A percentile compares a stretch with the other conserved stretches of the same genome.
phyloP scores from a whole-genome alignment of 768 basidiomycete genomes.

The Zangia roseola region DNA sequence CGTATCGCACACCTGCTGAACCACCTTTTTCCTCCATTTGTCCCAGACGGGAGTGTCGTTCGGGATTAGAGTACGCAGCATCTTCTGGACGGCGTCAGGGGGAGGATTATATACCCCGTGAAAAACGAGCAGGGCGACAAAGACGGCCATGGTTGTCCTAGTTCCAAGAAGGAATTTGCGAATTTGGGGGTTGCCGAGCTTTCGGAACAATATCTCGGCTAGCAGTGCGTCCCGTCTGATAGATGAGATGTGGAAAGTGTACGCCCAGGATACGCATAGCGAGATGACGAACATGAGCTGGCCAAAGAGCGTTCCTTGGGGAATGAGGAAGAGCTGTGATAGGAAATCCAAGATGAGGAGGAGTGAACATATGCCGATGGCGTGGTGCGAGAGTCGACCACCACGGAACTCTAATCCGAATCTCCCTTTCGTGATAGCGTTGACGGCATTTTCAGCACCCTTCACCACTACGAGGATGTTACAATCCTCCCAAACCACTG shows the following conservation, averaged over 20 bases:
- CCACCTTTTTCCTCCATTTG: slow-evolving; percentile 20
- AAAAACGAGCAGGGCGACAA: slow-evolving; percentile 12
- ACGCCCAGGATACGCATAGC: slow-evolving; percentile 33
- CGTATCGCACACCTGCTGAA: slow-evolving; percentile 6
- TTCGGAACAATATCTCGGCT: slow-evolving; percentile 17
- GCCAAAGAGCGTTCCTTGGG: slow-evolving; percentile 32
- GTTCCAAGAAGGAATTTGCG: slow-evolving; percentile 15
- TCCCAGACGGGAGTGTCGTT: slow-evolving; percentile 25
- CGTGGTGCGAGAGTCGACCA: neutral
- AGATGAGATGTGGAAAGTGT: slow-evolving; percentile 30
- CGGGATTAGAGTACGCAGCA: slow-evolving; percentile 10
- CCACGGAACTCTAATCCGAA: slow-evolving; percentile 18
- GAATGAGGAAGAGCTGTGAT: slow-evolving; percentile 32
- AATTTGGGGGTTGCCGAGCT: slow-evolving; percentile 10
- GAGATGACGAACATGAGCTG: slow-evolving; percentile 36
- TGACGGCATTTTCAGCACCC: slow-evolving; percentile 28
- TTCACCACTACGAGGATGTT: slow-evolving; percentile 25
- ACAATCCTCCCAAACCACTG: slow-evolving; percentile 5
- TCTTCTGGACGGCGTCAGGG: slow-evolving; percentile 4
- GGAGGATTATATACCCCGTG: slow-evolving; percentile 4
- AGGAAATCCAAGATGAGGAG: slow-evolving; percentile 31
- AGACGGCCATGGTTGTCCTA: slow-evolving; percentile 17
- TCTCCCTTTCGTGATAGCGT: slow-evolving; percentile 28
- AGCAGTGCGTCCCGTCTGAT: slow-evolving; percentile 29
- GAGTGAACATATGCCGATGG: slow-evolving; percentile 26